Evolutionary conservation across 2,329 filamentous ascomycete species (phyloP).

Genomic region (Trichoderma gracile): DNA sequence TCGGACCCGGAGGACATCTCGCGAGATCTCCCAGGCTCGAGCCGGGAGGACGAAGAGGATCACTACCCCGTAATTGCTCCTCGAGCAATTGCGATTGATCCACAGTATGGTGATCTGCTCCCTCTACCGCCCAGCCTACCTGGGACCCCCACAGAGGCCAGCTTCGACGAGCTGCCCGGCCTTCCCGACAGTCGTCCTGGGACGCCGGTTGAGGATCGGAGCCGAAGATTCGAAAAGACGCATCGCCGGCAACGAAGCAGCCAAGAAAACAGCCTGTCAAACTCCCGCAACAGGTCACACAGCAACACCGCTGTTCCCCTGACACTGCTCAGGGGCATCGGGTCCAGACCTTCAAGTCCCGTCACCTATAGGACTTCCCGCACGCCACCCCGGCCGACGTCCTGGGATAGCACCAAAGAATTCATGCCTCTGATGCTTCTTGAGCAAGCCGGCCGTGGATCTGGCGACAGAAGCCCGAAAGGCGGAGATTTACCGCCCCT

Average conservation of each 20-base stretch:
- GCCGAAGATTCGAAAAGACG: constrained; percentile 42
- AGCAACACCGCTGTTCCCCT: constrained; percentile 61
- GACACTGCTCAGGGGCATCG: constrained; percentile 53
- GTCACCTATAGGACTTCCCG: constrained; percentile 39
- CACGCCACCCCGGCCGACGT: constrained; percentile 52
- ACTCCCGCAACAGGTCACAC: constrained; percentile 44
- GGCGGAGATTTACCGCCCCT: constrained; percentile 50
- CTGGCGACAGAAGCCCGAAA: constrained; percentile 38
- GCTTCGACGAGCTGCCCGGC: constrained; percentile 47
- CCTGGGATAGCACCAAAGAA: constrained; percentile 66
- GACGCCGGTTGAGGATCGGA: constrained; percentile 53
- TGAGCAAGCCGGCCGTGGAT: constrained; percentile 56
- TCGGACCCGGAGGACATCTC: constrained; percentile 42
- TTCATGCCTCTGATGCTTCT: constrained; percentile 82
- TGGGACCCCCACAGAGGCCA: constrained; percentile 46
- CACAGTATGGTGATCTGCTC: constrained; percentile 64
- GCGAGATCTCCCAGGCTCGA: constrained; percentile 31
- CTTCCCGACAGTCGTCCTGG: constrained; percentile 63
- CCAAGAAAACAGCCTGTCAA: constrained; percentile 38
- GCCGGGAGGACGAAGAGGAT: constrained; percentile 38
- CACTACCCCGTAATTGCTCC: constrained; percentile 60
- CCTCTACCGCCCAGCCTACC: constrained; percentile 63
- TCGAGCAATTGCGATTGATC: constrained; percentile 64
- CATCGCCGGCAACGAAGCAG: constrained; percentile 53
- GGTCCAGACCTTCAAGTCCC: constrained; percentile 48